Base-by-base conservation (phyloP, 768 basidiomycete genomes). In the Naganishia vaughanmartiniae region DNA sequence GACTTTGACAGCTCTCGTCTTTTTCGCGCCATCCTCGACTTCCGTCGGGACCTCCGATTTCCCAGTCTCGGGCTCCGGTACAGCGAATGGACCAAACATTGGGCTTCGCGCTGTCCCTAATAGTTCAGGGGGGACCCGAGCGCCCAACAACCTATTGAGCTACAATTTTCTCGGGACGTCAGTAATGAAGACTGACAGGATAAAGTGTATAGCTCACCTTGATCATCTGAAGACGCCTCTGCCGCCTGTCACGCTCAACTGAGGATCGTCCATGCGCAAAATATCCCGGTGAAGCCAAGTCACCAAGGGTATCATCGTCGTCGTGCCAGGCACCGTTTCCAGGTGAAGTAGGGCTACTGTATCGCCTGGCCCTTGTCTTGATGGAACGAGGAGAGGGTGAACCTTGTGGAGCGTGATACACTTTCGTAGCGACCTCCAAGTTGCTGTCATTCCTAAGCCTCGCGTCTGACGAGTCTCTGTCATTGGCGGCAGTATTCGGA, bases 1-100 rank as follows among this genome's bases (percentile, higher is more conserved):
- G 30, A 66, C 65, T 31, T 66, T 66, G 30, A 66, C 65, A 14
- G 65, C 65, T n/a, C 65, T 51, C 30, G 33, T 66, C 30, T 66
- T 66, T 30, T 54, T 31, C 5, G 19, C 65, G 14, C 1, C 24
- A 14, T 46, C 21, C 9, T 66, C 65, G 17, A 7, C 30, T 31
- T 36, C 31, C 11, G 30, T 21, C 11, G 3, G 30, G 21, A 21
- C 51, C 24, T 26, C 10, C 24, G 63, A 14, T 31, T 4, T 6
- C 21, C 9, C 30, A 5, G 28, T 14, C 3, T 21, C 7, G 1
- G 39, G 12, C 21, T 65, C 33, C 15, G 28, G 65, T 21, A 51
- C 39, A 4, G 4, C 17, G 26, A 24, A 12, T 7, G 24, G 24
- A 14, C n/a, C 1, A 30, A n/a, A 15, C 24, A 14, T 21, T 42